A percentile compares a stretch with the other conserved stretches of the same genome.
phyloP scores from a whole-genome alignment of 1,139 yeast species.

The Scheffersomyces illinoinensis region DNA sequence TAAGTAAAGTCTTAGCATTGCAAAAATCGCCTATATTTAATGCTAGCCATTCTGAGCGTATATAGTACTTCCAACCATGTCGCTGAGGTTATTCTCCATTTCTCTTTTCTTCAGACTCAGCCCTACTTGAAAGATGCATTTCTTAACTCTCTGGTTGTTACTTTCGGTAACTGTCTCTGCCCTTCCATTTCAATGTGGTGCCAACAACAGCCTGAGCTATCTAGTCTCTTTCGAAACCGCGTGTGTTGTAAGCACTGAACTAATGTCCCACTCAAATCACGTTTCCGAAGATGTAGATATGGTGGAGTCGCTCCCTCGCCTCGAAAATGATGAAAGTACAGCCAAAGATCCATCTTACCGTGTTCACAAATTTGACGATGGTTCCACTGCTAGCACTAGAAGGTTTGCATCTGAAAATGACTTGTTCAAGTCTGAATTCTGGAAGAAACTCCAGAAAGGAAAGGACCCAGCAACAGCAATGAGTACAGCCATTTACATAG shows the following conservation, averaged over 20 bases:
- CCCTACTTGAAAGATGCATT: background rate
- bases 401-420: constrained; percentile 9
- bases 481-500: constrained; percentile 14
- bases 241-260: background rate
- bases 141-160: background rate
- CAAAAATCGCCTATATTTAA: no score
- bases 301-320: background rate
- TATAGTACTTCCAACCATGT: background rate
- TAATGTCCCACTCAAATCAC: background rate
- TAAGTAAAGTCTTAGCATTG: background rate
- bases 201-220: background rate
- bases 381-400: background rate
- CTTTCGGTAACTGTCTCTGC: background rate
- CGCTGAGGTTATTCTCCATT: background rate
- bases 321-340: background rate
- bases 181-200: background rate
- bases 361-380: background rate
- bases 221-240: background rate
- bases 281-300: background rate
- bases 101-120: background rate
- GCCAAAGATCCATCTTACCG: background rate
- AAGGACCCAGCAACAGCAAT: constrained; percentile 13
- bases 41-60: background rate
- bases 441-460: constrained; percentile 13
- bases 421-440: constrained; percentile 14